Base-by-base conservation (phyloP, 108 stramenopile species). In the Mediolabrus comicus region DNA sequence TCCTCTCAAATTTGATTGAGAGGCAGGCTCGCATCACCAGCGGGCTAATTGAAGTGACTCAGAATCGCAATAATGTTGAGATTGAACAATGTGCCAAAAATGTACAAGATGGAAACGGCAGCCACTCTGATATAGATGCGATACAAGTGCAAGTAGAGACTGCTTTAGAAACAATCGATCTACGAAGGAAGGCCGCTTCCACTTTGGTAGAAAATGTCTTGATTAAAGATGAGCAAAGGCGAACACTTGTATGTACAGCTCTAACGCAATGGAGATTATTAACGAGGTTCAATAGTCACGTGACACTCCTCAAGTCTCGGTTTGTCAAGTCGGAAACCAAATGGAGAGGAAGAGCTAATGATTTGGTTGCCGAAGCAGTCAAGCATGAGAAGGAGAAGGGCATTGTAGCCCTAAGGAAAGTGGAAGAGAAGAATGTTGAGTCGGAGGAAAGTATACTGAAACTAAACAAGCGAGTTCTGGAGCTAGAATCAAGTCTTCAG, bases 251-350 rank as follows among this genome's bases (percentile, higher is more conserved):
- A 7, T 17, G 24, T 33, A 49, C 67, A 22, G 64, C 77, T 9
- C 71, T 78, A 55, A 55, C 30, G 60, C 69, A 43, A 14, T 78
- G 77, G 77, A 55, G n/a, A 17, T 25, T 61, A 46, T 65, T 35
- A 16, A 53, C 30, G 16, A 41, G 43, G 27, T 49, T 64, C 12
- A 32, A 27, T 43, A 25, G 24, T n/a, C 27, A 35, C 46, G 22
- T 6, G 22, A 30, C 24, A 30, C 3, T 16, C 26, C 53, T 59
- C 26, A 69, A 69, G 51, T n/a, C 13, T 17, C 5, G 31, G 24
- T 38, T 54, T 14, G 22, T 25, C 14, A 57, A 71, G 54, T 76
- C 56, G 4, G 64, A 78, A 41, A 52, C 12, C 6, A 60, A 39
- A 17, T 78, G 64, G 69, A 28, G 34, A 22, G 28, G 24, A 13